Evolutionary conservation across 2,329 filamentous ascomycete species (phyloP).

Genomic region (Ceratocystiopsis sp.): DNA sequence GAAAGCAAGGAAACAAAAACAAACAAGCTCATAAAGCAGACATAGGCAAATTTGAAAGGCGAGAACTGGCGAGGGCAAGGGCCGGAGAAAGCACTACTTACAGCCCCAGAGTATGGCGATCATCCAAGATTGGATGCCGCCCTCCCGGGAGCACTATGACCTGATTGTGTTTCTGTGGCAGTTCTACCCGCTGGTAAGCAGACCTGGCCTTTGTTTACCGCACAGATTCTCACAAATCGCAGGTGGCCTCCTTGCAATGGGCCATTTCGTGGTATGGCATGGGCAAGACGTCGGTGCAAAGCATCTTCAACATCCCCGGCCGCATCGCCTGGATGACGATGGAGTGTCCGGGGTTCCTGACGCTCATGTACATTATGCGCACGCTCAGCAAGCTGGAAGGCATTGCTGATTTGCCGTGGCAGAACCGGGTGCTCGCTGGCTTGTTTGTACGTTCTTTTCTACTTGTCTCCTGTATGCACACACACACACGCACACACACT

Average conservation of each 20-base stretch:
- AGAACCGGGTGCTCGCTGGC: slow-evolving; percentile 58
- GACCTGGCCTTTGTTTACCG: background rate
- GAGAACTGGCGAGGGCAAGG: too few species aligned
- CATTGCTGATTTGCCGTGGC: slow-evolving; percentile 49
- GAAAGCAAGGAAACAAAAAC: too few species aligned
- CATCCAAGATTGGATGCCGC: slow-evolving; percentile 38
- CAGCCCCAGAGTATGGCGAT: slow-evolving; percentile 22
- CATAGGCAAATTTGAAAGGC: too few species aligned
- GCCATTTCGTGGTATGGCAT: slow-evolving; percentile 66
- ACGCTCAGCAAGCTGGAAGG: slow-evolving; percentile 43
- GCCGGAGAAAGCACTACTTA: too few species aligned
- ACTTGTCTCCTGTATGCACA: too few species aligned
- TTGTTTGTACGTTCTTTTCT: slow-evolving; percentile 37
- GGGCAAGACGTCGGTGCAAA: slow-evolving; percentile 72
- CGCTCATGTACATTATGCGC: slow-evolving; percentile 62
- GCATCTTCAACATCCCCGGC: slow-evolving; percentile 71
- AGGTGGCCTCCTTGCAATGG: slow-evolving; percentile 66
- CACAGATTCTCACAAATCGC: background rate
- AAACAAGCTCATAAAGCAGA: too few species aligned
- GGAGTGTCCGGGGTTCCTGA: slow-evolving; percentile 65
- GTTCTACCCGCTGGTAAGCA: slow-evolving; percentile 34
- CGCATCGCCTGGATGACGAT: slow-evolving; percentile 76
- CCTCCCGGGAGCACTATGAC: slow-evolving; percentile 40
- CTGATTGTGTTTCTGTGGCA: slow-evolving; percentile 34
- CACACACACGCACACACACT: background rate